These are phyloP conservation scores for Apophysomyces ossiformis DNA, from an alignment of 371 early-diverging fungal genomes.

Conservation along the genomic window DNA sequence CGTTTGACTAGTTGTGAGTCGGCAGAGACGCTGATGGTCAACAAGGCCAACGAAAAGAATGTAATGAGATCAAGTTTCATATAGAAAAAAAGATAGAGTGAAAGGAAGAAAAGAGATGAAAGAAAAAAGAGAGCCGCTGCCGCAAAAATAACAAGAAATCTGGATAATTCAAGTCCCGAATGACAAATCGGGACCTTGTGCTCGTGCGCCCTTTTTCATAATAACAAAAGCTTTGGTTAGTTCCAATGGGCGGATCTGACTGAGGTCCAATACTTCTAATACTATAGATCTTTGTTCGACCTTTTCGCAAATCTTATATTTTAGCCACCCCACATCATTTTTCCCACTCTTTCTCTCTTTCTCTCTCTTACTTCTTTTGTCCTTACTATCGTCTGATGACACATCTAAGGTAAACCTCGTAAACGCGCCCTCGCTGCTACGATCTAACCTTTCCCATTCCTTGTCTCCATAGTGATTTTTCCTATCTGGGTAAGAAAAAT, in stretches of 20 bases:
- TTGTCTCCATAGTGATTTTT: constrained; percentile 38
- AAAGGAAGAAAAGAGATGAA: constrained; percentile 15
- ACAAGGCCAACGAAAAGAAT: constrained; percentile 3
- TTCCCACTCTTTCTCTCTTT: constrained; percentile 9
- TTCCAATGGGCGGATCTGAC: not conserved
- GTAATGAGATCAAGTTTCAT: constrained; percentile 24
- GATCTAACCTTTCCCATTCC: not conserved
- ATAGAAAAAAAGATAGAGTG: constrained; percentile 16
- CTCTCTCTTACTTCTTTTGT: constrained; percentile 7
- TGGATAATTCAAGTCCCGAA: not conserved
- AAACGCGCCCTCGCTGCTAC: not conserved
- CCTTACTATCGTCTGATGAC: constrained; percentile 25
- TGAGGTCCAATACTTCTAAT: not conserved
- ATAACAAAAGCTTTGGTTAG: not conserved
- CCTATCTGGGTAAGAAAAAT: constrained; percentile 40
- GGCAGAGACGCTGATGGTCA: constrained; percentile 20
- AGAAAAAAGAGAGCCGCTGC: not conserved
- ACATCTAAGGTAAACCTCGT: constrained; percentile 37
- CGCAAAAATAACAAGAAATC: not conserved
- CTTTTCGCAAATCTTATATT: not conserved
- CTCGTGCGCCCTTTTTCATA: not conserved
- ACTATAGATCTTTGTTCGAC: not conserved
- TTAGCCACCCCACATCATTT: not conserved
- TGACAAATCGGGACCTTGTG: constrained; percentile 4
- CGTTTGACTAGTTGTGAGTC: constrained; percentile 31